These are phyloP conservation scores for Paecilomyces variotii DNA, from an alignment of 2,329 filamentous ascomycete species.

Conservation along the genomic window DNA sequence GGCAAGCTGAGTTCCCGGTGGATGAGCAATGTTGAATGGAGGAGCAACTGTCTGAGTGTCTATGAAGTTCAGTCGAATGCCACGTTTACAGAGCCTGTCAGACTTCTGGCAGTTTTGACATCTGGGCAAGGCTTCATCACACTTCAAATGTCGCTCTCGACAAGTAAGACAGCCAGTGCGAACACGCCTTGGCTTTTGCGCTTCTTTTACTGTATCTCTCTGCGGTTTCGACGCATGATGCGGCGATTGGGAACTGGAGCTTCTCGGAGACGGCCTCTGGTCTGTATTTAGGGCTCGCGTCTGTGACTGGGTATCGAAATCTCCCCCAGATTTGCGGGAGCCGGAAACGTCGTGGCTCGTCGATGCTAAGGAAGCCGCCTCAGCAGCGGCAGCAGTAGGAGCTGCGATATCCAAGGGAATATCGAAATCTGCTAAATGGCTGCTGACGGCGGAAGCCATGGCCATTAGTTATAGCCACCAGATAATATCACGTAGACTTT, in stretches of 20 bases:
- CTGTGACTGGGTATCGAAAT: constrained; percentile 4
- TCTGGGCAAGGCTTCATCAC: constrained; percentile 63
- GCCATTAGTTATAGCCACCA: not conserved
- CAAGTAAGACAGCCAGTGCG: constrained; percentile 88
- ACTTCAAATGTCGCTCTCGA: constrained; percentile 81
- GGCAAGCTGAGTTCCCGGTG: constrained; percentile 61
- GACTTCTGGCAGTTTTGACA: constrained; percentile 83
- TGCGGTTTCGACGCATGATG: constrained; percentile 11
- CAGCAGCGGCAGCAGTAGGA: constrained; percentile 3
- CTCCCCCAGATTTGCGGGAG: constrained; percentile 1
- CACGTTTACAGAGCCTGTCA: constrained; percentile 74
- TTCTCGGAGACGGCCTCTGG: constrained; percentile 2
- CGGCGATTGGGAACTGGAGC: not conserved
- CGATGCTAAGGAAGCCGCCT: constrained; percentile 5
- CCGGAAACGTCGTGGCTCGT: constrained; percentile 7
- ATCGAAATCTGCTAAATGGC: constrained; percentile 14
- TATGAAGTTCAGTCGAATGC: constrained; percentile 83
- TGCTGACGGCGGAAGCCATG: constrained; percentile 14
- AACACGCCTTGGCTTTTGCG: constrained; percentile 67
- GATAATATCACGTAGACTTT: constrained; percentile 3
- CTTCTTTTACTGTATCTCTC: constrained; percentile 7
- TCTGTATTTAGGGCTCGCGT: not conserved
- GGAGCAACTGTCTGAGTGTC: constrained; percentile 68
- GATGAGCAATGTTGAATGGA: constrained; percentile 50
- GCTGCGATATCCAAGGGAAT: constrained; percentile 9